Percentiles rank a stretch among this genome's conserved stretches.
Conservation (phyloP, 1,284 basidiomycete genomes). For the Boletus holoroseus region DNA sequence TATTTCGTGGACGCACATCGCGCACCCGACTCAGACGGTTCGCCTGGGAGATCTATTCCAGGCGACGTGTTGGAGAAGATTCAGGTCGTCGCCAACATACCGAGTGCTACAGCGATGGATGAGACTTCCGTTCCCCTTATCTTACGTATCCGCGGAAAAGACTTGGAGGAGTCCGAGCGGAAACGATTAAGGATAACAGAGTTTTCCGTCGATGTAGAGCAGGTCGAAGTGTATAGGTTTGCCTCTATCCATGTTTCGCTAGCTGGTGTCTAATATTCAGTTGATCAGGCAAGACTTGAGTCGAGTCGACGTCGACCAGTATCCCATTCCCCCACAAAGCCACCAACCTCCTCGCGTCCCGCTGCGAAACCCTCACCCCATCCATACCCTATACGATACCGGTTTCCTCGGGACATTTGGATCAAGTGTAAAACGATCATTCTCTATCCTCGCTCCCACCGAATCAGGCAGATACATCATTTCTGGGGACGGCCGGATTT, state of each 20-base stretch:
- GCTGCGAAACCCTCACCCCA: conserved; percentile 48
- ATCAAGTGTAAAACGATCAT: conserved; percentile 36
- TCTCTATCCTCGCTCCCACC: conserved; percentile 49
- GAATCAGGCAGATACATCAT: conserved; percentile 45
- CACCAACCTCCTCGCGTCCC: conserved; percentile 60
- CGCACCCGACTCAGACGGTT: conserved; percentile 6
- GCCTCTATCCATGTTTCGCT: conserved; percentile 20
- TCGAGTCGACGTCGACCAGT: conserved; percentile 39
- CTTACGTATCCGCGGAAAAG: conserved; percentile 55
- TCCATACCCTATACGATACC: conserved; percentile 50
- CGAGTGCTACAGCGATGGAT: conserved; percentile 47
- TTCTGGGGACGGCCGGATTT: conserved; percentile 42
- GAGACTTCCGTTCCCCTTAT: conserved; percentile 47
- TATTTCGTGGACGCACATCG: conserved; percentile 28
- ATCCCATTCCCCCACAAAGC: conserved; percentile 48
- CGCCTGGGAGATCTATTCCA: conserved; percentile 38
- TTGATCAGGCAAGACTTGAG: conserved; percentile 38
- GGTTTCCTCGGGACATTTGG: conserved; percentile 38
- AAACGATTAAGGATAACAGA: conserved; percentile 49
- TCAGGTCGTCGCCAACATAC: conserved; percentile 56
- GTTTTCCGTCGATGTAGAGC: conserved; percentile 52
- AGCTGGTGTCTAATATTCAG: conserved; percentile 7
- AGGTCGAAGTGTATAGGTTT: conserved; percentile 62
- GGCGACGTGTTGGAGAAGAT: conserved; percentile 52
- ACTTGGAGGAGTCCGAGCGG: conserved; percentile 43